Percentiles rank a stretch among this genome's conserved stretches.
Evolutionary conservation across 106 monocot species (phyloP).

Genomic region (Dendrobium chrysotoxum): DNA sequence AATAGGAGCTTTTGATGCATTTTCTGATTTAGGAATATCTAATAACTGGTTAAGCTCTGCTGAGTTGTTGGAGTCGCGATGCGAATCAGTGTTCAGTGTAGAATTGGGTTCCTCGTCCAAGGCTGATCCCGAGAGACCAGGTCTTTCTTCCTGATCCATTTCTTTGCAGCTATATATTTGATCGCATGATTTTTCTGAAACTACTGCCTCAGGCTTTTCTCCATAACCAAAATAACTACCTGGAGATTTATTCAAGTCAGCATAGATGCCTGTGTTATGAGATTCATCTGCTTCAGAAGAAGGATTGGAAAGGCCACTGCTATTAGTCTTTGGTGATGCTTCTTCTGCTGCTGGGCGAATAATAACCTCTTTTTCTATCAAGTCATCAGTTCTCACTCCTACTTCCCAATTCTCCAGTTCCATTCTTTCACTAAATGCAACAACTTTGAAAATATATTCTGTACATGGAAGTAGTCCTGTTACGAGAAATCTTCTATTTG

Average conservation of each 20-base stretch:
- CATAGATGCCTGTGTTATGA: conserved; percentile 31
- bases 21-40: conserved; percentile 26
- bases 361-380: not conserved
- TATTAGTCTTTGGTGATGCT: conserved; percentile 35
- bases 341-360: not conserved
- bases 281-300: conserved; percentile 57
- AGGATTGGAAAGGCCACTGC: conserved; percentile 48
- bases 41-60: conserved; percentile 17
- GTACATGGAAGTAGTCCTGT: conserved; percentile 31
- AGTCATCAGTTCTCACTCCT: conserved; percentile 13
- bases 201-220: conserved; percentile 8
- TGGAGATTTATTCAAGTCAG: conserved; percentile 52
- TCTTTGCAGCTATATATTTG: conserved; percentile 8
- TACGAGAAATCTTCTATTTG: conserved; percentile 19
- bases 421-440: conserved; percentile 23
- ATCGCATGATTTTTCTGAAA: conserved; percentile 11
- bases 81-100: conserved; percentile 20
- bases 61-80: conserved; percentile 29
- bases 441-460: conserved; percentile 32
- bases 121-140: conserved; percentile 24
- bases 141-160: conserved; percentile 15
- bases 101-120: conserved; percentile 53
- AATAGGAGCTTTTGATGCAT: conserved; percentile 14
- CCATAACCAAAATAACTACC: conserved; percentile 16
- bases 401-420: conserved; percentile 48